Evolutionary conservation across 179 eudicot species (phyloP), one percentile per base, ranked within the genome.

Genomic region (Beta macrorhiza): DNA sequence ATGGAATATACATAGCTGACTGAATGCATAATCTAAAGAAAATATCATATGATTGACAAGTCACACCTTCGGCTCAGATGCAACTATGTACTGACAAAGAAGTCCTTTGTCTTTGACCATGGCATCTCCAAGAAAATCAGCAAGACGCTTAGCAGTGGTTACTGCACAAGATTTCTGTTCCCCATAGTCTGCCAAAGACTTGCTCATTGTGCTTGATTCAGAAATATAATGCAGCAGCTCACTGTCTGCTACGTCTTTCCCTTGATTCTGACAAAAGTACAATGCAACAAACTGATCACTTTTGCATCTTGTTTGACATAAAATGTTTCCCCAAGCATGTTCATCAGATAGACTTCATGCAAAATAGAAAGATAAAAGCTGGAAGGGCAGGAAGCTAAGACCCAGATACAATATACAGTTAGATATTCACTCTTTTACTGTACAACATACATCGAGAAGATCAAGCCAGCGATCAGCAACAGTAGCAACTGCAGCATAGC

Each of bases 391-490:
- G 32, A 42, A 12, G 51, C 75, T 52, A 67, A 78, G 63, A 62
- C 70, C 63, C 32, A 52, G 67, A 69, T 61, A 32, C 42, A 19
- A 79, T 20, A 25, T 20, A 64, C 58, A 67, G 13, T 2, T 45
- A 67, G 74, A n/a, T 61, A 65, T 67, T 61, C 3, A 20, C 17
- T 22, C 15, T 22, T 47, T 75, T 70, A 29, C 25, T 9, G 52
- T 72, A 71, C 68, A 67, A 84, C 97, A 67, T 90, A 95, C 99
- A 90, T 96, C 99, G 71, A 96, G 94, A 86, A 96, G 97, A 87
- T 96, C 99, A 86, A 96, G 99, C 99, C 99, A 96, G 25, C 97
- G 94, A 78, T 96, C 87, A 71, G 98, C 98, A 91, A 96, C 98
- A 78, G 93, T 69, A 81, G 98, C 98, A 87, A 96, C 99, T 69